These are phyloP conservation scores for Globomyces pollinis-pini DNA, from an alignment of 192 early-diverging fungal species.

Conservation along the genomic window DNA sequence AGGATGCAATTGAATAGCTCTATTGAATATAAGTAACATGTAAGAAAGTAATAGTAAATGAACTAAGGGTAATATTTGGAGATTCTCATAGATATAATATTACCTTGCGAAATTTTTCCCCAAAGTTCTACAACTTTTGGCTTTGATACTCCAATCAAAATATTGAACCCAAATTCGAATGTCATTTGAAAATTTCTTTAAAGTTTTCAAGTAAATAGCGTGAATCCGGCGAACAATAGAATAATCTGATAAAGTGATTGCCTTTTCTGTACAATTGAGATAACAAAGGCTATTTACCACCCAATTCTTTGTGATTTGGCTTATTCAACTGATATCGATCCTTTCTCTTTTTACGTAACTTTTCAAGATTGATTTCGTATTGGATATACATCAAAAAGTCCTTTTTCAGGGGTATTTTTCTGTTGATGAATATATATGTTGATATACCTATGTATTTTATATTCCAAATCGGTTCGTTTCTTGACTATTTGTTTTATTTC, in stretches of 20 bases:
- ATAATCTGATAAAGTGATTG: slow-evolving; percentile 62
- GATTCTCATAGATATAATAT: no score
- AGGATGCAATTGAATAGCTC: slow-evolving; percentile 83
- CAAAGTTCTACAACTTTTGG: slow-evolving; percentile 48
- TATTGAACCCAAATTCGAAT: slow-evolving; percentile 84
- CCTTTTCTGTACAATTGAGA: neutral
- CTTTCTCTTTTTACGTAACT: slow-evolving; percentile 71
- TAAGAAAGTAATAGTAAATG: neutral
- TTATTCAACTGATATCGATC: slow-evolving; percentile 47
- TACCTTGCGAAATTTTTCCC: slow-evolving; percentile 67
- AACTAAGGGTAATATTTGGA: neutral
- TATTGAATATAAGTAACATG: slow-evolving; percentile 11
- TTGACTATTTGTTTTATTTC: slow-evolving; percentile 87
- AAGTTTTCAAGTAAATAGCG: slow-evolving; percentile 68
- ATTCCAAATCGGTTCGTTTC: slow-evolving; percentile 83
- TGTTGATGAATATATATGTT: no score
- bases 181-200: slow-evolving; percentile 74
- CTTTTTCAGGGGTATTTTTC: slow-evolving; percentile 60
- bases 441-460: slow-evolving; percentile 72
- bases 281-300: neutral
- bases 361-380: slow-evolving; percentile 90
- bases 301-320: no score
- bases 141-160: slow-evolving; percentile 68
- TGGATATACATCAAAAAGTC: slow-evolving; percentile 91
- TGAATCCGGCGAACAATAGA: slow-evolving; percentile 68